These are phyloP conservation scores for Mayamaea pseudoterrestris DNA, from an alignment of 108 stramenopile species.

Conservation along the genomic window DNA sequence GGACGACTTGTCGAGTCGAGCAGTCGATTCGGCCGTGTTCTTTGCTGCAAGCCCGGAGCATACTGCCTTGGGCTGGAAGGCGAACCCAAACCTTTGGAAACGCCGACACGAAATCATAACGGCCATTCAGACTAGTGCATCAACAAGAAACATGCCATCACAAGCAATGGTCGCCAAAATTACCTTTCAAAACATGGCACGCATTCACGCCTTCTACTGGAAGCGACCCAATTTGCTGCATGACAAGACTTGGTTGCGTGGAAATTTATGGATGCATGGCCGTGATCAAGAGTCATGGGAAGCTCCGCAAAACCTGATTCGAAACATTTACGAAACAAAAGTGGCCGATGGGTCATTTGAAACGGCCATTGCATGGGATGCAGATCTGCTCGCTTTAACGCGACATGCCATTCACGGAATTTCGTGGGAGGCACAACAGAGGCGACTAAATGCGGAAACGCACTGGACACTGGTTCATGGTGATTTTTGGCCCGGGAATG, in stretches of 20 bases:
- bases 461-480: slow-evolving; percentile 41
- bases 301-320: slow-evolving; percentile 25
- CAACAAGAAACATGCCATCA: neutral
- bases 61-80: slow-evolving; percentile 12
- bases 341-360: neutral
- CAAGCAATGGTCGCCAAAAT: slow-evolving; percentile 7
- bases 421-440: slow-evolving; percentile 24
- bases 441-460: slow-evolving; percentile 9
- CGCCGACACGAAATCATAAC: slow-evolving; percentile 7
- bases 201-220: slow-evolving; percentile 34
- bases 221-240: slow-evolving; percentile 12
- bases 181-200: slow-evolving; percentile 15
- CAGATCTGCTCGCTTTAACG: slow-evolving; percentile 3
- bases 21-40: slow-evolving; percentile 23
- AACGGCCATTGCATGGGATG: slow-evolving; percentile 22
- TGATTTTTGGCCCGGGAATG: slow-evolving; percentile 53
- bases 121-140: neutral
- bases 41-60: slow-evolving; percentile 2
- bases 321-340: slow-evolving; percentile 10
- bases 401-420: slow-evolving; percentile 21
- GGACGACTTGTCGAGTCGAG: slow-evolving; percentile 28
- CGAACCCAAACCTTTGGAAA: slow-evolving; percentile 31
- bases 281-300: slow-evolving; percentile 16
- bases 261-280: slow-evolving; percentile 34
- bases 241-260: slow-evolving; percentile 16